Conservation (phyloP, 495 filamentous ascomycete species). For the Gamarada debralockiae region DNA sequence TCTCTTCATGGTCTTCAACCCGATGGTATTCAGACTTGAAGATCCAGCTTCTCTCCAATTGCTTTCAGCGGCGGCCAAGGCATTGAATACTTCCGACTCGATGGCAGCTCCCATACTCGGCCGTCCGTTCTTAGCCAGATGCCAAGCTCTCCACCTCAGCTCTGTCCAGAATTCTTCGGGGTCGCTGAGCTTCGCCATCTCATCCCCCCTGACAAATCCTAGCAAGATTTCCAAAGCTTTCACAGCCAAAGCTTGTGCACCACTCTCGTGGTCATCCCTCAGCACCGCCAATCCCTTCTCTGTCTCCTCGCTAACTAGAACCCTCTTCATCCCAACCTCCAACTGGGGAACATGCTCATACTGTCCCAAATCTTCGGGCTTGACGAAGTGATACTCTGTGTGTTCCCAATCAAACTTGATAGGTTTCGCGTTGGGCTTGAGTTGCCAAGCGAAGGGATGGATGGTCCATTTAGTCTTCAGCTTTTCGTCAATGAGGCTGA, state of each 20-base stretch:
- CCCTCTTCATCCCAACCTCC: constrained; percentile 49
- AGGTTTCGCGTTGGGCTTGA: constrained; percentile 33
- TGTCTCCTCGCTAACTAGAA: constrained; percentile 48
- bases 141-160: constrained; percentile 56
- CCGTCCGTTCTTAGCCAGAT: constrained; percentile 58
- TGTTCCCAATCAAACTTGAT: constrained; percentile 65
- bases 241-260: constrained; percentile 50
- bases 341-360: constrained; percentile 54
- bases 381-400: constrained; percentile 51
- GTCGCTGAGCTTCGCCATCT: constrained; percentile 20
- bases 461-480: constrained; percentile 58
- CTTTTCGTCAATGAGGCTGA: constrained; percentile 48
- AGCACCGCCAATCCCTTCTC: constrained; percentile 41
- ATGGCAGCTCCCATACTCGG: constrained; percentile 62
- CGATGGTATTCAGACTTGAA: background rate
- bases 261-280: constrained; percentile 49
- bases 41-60: constrained; percentile 25
- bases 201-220: constrained; percentile 32
- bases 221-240: constrained; percentile 44
- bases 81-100: constrained; percentile 42
- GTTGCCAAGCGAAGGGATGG: constrained; percentile 55
- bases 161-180: constrained; percentile 48
- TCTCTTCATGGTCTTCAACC: background rate
- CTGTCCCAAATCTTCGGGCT: constrained; percentile 37
- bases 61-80: constrained; percentile 33